Evolutionary conservation across 2,329 filamentous ascomycete genomes (phyloP).

Genomic region (Fonsecaea erecta): DNA sequence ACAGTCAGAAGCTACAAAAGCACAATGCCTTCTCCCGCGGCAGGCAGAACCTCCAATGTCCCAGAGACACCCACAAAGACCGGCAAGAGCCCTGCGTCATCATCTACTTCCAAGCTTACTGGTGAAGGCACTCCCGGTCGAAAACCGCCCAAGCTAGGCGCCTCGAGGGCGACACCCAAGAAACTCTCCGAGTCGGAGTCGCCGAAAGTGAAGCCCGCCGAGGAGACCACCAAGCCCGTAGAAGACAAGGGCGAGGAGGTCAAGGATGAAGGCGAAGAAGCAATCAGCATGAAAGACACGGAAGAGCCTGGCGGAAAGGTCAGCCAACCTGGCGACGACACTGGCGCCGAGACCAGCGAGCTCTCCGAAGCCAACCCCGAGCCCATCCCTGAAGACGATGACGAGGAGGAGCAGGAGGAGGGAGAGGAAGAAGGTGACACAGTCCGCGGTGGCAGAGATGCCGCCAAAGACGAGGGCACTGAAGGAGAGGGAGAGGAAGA

Average conservation of each 20-base stretch:
- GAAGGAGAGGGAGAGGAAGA: constrained; percentile 33
- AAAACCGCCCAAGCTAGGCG: constrained; percentile 37
- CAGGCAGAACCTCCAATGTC: constrained; percentile 31
- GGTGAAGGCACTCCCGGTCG: constrained; percentile 32
- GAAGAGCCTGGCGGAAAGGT: constrained; percentile 33
- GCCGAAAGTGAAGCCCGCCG: constrained; percentile 28
- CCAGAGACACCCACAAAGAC: constrained; percentile 40
- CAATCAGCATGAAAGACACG: constrained; percentile 36
- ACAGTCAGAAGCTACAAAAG: constrained; percentile 33
- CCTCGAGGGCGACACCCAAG: constrained; percentile 35
- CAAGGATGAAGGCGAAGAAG: constrained; percentile 26
- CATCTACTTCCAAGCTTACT: constrained; percentile 37
- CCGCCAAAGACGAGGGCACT: constrained; percentile 33
- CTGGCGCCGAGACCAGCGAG: constrained; percentile 37
- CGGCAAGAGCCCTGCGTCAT: constrained; percentile 39
- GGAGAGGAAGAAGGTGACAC: constrained; percentile 24
- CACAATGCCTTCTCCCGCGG: constrained; percentile 39
- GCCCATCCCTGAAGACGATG: constrained; percentile 33
- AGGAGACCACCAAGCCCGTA: constrained; percentile 24
- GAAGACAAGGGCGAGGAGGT: constrained; percentile 32
- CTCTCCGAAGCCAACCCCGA: constrained; percentile 37
- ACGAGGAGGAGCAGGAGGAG: constrained; percentile 33
- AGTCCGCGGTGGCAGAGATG: constrained; percentile 25
- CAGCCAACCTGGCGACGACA: constrained; percentile 37
- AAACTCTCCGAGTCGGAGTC: constrained; percentile 29